A percentile compares a stretch with the other conserved stretches of the same genome.
Evolutionary conservation across 2,329 filamentous ascomycete genomes (phyloP).

Genomic region (Fusarium decemcellulare): DNA sequence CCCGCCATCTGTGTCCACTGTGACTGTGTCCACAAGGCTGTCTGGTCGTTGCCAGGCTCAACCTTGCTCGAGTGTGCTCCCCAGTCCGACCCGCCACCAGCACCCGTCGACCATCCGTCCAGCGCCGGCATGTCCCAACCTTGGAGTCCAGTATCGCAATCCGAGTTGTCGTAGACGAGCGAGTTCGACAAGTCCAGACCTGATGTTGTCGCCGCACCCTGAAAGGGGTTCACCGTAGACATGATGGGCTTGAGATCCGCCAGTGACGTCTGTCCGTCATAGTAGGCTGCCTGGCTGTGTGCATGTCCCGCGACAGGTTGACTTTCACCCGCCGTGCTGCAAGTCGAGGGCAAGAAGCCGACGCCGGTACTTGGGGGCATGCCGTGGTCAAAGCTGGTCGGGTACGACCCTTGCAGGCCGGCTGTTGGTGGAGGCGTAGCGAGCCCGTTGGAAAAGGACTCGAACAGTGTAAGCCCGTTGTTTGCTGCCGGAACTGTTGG

Average conservation of each 20-base stretch:
- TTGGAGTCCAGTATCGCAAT: conserved; percentile 51
- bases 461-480: conserved; percentile 59
- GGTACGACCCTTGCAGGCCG: conserved; percentile 63
- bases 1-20: conserved; percentile 53
- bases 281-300: conserved; percentile 49
- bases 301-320: conserved; percentile 43
- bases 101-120: conserved; percentile 51
- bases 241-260: conserved; percentile 54
- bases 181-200: conserved; percentile 51
- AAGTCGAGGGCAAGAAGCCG: conserved; percentile 49
- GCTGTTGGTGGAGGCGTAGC: conserved; percentile 71
- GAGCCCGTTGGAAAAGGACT: conserved; percentile 67
- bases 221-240: conserved; percentile 49
- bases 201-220: conserved; percentile 43
- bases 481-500: conserved; percentile 52
- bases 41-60: conserved; percentile 46
- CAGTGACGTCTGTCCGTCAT: conserved; percentile 51
- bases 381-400: conserved; percentile 60
- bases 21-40: conserved; percentile 54
- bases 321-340: conserved; percentile 46
- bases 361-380: conserved; percentile 49
- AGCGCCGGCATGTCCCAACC: conserved; percentile 57
- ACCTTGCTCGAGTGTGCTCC: conserved; percentile 49
- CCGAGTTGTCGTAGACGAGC: conserved; percentile 53
- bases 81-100: conserved; percentile 52